Conservation (phyloP, 352 stramenopile species). For the Pythium brassicae region DNA sequence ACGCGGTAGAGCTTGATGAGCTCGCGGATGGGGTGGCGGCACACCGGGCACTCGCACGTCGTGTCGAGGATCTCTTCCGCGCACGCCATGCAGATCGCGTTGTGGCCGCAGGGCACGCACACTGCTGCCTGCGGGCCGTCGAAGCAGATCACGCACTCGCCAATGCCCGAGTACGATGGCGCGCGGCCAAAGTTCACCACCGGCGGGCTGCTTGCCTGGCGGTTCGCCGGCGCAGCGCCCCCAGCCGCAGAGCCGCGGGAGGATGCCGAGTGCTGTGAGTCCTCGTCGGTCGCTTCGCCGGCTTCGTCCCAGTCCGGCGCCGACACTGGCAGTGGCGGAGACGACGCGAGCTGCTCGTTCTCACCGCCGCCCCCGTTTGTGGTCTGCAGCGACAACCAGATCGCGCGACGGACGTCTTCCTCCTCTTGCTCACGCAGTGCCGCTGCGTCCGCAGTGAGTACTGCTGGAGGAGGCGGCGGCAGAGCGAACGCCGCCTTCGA, state of each 20-base stretch:
- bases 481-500: neutral
- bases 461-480: neutral
- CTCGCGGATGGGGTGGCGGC: conserved; percentile 56
- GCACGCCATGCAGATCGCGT: conserved; percentile 77
- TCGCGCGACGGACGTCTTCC: conserved; percentile 45
- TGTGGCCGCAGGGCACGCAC: conserved; percentile 80
- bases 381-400: conserved; percentile 49
- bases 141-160: conserved; percentile 79
- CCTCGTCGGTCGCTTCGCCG: conserved; percentile 2
- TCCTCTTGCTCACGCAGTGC: conserved; percentile 28
- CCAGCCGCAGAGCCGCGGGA: neutral
- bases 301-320: conserved; percentile 44
- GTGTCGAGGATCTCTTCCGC: conserved; percentile 60
- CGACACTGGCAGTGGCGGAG: conserved; percentile 28
- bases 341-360: conserved; percentile 4
- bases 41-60: conserved; percentile 67
- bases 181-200: conserved; percentile 32
- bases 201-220: conserved; percentile 1
- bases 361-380: neutral
- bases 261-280: neutral
- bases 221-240: neutral
- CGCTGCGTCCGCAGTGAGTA: neutral
- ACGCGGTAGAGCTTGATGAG: conserved; percentile 80
- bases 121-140: conserved; percentile 67
- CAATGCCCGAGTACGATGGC: conserved; percentile 39